Conservation (phyloP, 2,329 filamentous ascomycete species). For the Juglanconis sp. region DNA sequence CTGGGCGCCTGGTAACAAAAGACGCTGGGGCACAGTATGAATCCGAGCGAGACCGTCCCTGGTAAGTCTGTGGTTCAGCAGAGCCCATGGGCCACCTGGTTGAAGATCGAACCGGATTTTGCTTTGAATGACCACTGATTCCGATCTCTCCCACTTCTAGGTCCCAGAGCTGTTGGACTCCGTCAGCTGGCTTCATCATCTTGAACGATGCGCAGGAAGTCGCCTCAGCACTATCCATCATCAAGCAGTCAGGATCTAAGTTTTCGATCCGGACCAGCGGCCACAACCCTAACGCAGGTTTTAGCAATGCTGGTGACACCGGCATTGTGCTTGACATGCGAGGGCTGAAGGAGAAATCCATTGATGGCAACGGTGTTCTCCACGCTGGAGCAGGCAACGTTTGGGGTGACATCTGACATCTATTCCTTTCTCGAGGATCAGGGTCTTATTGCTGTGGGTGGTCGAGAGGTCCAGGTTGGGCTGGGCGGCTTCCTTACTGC, state of each 20-base stretch:
- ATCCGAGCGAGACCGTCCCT: neutral
- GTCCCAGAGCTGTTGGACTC: constrained; percentile 18
- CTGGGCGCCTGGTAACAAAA: neutral
- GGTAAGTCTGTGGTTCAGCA: neutral
- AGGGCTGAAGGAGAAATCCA: constrained; percentile 2
- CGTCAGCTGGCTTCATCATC: constrained; percentile 15
- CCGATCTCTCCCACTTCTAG: neutral
- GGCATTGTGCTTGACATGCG: constrained; percentile 22
- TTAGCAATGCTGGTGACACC: constrained; percentile 17
- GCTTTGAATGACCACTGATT: neutral
- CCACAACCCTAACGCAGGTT: constrained; percentile 18
- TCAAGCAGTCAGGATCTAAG: constrained; percentile 5
- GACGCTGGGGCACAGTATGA: neutral
- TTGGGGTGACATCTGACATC: constrained; percentile 16
- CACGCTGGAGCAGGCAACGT: constrained; percentile 14
- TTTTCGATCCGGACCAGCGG: constrained; percentile 20
- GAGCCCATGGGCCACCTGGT: neutral
- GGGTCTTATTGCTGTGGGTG: constrained; percentile 16
- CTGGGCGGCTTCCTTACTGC: constrained; percentile 20
- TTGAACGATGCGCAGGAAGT: constrained; percentile 15
- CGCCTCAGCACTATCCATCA: constrained; percentile 6
- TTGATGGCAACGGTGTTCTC: constrained; percentile 5
- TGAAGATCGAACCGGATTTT: neutral
- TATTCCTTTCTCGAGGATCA: constrained; percentile 20
- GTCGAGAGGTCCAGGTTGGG: constrained; percentile 18